Percentiles rank a stretch among this genome's conserved stretches.
phyloP scores from a whole-genome alignment of 2,329 filamentous ascomycete species.

The Aspergillus sergii region DNA sequence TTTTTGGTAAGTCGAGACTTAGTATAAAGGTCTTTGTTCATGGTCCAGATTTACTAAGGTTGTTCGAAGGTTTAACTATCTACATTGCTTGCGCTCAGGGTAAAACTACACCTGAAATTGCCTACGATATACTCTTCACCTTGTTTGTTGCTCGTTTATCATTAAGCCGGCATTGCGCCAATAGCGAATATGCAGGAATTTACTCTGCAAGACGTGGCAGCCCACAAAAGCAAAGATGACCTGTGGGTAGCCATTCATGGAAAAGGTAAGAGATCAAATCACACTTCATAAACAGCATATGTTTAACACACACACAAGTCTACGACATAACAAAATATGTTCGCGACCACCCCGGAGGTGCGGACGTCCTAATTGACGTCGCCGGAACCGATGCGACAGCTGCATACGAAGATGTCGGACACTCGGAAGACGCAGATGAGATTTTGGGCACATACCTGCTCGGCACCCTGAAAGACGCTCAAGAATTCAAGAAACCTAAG shows the following conservation, averaged over 20 bases:
- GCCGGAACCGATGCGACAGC: constrained; percentile 46
- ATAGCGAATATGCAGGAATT: constrained; percentile 21
- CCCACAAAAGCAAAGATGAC: constrained; percentile 53
- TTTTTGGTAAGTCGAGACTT: background rate
- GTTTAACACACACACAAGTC: constrained; percentile 40
- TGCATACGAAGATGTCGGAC: constrained; percentile 49
- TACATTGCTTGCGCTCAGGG: background rate
- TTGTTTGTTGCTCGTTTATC: background rate
- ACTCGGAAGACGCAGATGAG: constrained; percentile 49
- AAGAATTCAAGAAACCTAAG: constrained; percentile 17
- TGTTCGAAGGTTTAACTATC: background rate
- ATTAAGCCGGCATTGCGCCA: background rate
- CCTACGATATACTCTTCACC: background rate
- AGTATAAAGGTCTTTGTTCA: background rate
- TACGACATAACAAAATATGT: constrained; percentile 62
- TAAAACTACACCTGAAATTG: background rate
- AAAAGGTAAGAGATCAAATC: constrained; percentile 44
- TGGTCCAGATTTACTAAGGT: background rate
- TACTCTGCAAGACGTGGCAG: constrained; percentile 43
- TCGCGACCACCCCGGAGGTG: constrained; percentile 58
- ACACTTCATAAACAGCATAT: background rate
- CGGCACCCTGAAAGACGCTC: constrained; percentile 35
- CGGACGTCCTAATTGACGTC: constrained; percentile 42
- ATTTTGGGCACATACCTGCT: constrained; percentile 41
- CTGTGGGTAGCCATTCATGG: constrained; percentile 61